A percentile compares a stretch with the other conserved stretches of the same genome.
Evolutionary conservation across 1,139 yeast species (phyloP).

Genomic region (Sugiyamaella sp.): DNA sequence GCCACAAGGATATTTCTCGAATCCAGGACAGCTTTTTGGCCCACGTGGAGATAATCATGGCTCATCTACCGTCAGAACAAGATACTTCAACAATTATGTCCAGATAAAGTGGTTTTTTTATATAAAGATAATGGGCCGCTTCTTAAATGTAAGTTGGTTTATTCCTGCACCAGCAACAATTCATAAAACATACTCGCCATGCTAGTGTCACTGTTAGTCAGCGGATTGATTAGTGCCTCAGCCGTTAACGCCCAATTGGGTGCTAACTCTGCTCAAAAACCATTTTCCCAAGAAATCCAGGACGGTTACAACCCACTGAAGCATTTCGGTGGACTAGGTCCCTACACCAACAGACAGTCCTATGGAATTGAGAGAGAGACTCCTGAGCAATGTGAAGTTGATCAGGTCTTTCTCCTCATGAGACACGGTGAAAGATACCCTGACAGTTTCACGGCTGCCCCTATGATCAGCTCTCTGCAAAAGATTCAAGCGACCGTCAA

Average conservation of each 20-base stretch:
- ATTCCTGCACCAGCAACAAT: neutral
- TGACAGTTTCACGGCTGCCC: constrained; percentile 29
- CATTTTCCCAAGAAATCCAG: constrained; percentile 38
- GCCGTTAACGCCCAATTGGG: constrained; percentile 19
- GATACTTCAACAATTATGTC: too few relatives aligned
- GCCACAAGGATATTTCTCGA: too few relatives aligned
- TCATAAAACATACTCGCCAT: neutral
- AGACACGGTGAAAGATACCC: constrained; percentile 83
- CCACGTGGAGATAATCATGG: too few relatives aligned
- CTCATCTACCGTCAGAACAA: too few relatives aligned
- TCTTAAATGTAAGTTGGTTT: neutral
- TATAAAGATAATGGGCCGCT: too few relatives aligned
- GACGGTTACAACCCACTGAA: constrained; percentile 42
- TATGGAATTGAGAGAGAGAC: constrained; percentile 48
- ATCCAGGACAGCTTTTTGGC: too few relatives aligned
- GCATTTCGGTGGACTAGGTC: constrained; percentile 50
- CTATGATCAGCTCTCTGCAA: constrained; percentile 26
- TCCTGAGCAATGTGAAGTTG: constrained; percentile 58
- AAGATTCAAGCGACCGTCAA: constrained; percentile 28
- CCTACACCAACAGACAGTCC: constrained; percentile 48
- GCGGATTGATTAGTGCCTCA: constrained; percentile 4
- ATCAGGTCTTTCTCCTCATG: constrained; percentile 64
- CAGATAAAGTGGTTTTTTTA: too few relatives aligned
- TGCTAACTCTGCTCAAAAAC: constrained; percentile 18
- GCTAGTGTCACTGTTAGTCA: neutral